Percentiles rank a stretch among this genome's conserved stretches.
These are phyloP conservation scores for Phialophora tarda DNA, from an alignment of 2,329 filamentous ascomycete genomes.

Conservation along the genomic window DNA sequence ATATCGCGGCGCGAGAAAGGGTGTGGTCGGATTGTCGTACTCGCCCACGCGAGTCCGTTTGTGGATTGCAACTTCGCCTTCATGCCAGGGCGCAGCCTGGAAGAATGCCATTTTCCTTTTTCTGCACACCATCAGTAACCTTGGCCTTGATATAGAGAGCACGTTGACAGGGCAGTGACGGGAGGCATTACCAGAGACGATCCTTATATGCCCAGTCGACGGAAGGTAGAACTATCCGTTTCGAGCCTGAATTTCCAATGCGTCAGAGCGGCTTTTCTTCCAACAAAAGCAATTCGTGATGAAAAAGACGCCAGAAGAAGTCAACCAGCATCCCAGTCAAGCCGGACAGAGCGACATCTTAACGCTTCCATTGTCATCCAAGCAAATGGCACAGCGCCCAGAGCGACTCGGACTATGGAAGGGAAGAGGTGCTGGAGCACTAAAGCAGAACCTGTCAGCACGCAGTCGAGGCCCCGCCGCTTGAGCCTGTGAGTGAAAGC, in stretches of 20 bases:
- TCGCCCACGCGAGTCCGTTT: constrained; percentile 62
- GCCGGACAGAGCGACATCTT: neutral
- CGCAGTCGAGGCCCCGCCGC: neutral
- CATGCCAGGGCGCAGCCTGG: constrained; percentile 58
- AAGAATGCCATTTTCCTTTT: constrained; percentile 27
- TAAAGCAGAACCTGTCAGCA: constrained; percentile 6
- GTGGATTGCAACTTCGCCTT: constrained; percentile 71
- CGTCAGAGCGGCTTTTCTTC: neutral
- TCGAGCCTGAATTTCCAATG: neutral
- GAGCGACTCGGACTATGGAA: neutral
- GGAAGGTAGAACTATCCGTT: neutral
- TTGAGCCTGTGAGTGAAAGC: neutral
- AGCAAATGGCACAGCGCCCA: neutral
- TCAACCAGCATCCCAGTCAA: constrained; percentile 7
- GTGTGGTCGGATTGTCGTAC: constrained; percentile 69
- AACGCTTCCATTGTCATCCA: neutral
- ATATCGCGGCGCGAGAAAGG: constrained; percentile 67
- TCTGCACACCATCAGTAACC: neutral
- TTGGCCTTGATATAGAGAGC: neutral
- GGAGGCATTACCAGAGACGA: neutral
- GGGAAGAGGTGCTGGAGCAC: neutral
- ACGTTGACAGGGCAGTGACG: neutral
- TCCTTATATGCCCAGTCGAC: neutral
- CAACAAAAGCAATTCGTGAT: neutral
- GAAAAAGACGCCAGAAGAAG: neutral